Evolutionary conservation across 164 flowering plant species (phyloP), one percentile per base, ranked within the genome.

Genomic region (Magnolia officinalis): DNA sequence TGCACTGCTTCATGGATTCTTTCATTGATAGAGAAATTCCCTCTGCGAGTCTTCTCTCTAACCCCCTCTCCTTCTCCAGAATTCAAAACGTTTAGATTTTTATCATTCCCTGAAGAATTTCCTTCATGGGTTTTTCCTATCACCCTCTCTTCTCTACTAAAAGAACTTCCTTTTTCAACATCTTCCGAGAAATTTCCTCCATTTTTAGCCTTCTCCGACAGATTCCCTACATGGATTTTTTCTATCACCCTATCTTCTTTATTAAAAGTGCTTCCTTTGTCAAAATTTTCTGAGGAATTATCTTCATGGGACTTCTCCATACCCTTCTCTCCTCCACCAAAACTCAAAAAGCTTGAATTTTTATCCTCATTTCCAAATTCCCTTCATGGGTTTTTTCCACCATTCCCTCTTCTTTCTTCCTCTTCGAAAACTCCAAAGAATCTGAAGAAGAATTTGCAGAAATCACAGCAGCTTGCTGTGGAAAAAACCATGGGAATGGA

Each of bases 401-500:
- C 19, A 55, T 16, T 16, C 61, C 10, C 61, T 14, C 61, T 59
- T 8, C 68, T 55, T 45, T 23, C n/a, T 8, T 37, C 6, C 19
- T 11, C 6, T 66, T 50, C 61, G 13, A 37, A 26, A 73, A 67
- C 0, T 23, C 72, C 67, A 55, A 10, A 49, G 66, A 31, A 74
- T 50, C 8, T 21, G 72, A 21, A 77, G 70, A 19, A 78, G 63
- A 21, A 64, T 20, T 64, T 37, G 79, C 69, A 71, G 71, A 37
- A 55, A 78, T 24, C 52, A 74, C 9, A 74, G 82, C 21, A 74
- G 14, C 61, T 26, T 84, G 55, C 72, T 77, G 76, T 1, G 84
- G 71, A 67, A 79, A 82, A 10, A 83, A 78, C 83, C 86, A 82
- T 11, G 86, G 18, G 61, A 55, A 55, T 11, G 61, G 18, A 55